Base-by-base conservation (phyloP, 768 basidiomycete genomes). In the Galerina sulciceps region DNA sequence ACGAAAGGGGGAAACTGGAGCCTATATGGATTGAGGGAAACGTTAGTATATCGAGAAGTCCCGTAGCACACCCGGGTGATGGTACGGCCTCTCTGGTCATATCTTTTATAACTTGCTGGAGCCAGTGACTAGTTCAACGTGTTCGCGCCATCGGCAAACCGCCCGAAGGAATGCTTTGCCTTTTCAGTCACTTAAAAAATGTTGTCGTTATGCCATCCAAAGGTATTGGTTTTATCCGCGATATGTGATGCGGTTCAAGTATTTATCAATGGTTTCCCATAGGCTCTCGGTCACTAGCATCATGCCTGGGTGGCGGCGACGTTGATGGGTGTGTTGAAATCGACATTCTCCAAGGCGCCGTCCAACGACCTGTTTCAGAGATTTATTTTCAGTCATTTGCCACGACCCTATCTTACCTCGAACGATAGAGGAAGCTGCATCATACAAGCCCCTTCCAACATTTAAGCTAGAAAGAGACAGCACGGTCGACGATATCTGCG, bases 21-120 rank as follows among this genome's bases (percentile, higher is more conserved):
- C 85, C 86, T 1, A 72, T 61, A 11, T 89, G 82, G 75, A 68
- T 93, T 4, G 70, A 82, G 67, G 91, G 92, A 26, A 73, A 77
- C 55, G 84, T 84, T 57, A 77, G 81, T 37, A 85, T 93, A 47
- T 88, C 85, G 6, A 77, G 91, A 55, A 91, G 86, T 69, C 92
- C 92, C 5, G 85, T 89, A 6, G 81, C 84, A 17, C 90, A 93
- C 68, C 85, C 88, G 5, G 91, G 91, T 13, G 91, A 92, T 67
- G 85, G 90, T 85, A 64, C 55, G 73, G 60, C 17, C 36, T 35
- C 6, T 14, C 36, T 45, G 58, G 11, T 55, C 13, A n/a, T 22
- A 26, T 40, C 17, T 26, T 11, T 14, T 22, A 20, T 22, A 50
- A 52, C 38, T 51, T 9, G 55, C 15, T 31, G 9, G 31, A 45